Base-by-base conservation (phyloP, 2,329 filamentous ascomycete species). In the Colletotrichum sublineola region DNA sequence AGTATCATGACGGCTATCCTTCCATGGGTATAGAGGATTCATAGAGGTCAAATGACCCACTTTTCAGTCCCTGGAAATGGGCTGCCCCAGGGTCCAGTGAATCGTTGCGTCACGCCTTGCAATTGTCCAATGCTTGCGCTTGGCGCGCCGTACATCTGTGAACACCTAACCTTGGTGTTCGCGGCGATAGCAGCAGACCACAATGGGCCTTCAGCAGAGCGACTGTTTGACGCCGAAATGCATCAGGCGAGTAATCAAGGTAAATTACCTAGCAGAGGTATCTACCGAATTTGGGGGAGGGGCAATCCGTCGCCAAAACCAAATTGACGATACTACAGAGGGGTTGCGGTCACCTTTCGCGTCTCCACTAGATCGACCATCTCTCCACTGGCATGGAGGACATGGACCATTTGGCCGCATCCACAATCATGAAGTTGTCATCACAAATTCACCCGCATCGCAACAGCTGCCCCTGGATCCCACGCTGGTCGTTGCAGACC, bases 291-390 rank as follows among this genome's bases (percentile, higher is more conserved):
- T 68, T 55, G 66, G 61, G 69, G 70, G 66, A 70, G 70, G 70
- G 66, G 70, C 70, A 60, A 2, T 48, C 56, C 24, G 36, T 56
- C 24, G 56, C 63, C 63, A 67, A 50, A 64, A 33, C 46, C 44
- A 60, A 64, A 64, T 64, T 72, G 53, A 72, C 66, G 46, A 60
- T 65, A 72, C 58, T 60, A 64, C 60, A 50, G 70, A 72, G 69
- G 66, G 55, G 60, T 73, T 64, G 55, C 46, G 66, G 42, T 66
- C 55, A 42, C 66, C 55, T 40, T 55, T 62, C 53, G 58, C 14
- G 67, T 63, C 60, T 65, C 70, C 70, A 70, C 70, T 60, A 33
- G 66, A 73, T 73, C 70, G 70, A 65, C 66, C 66, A 68, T 64
- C 55, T 55, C 55, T 64, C 70, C 66, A 72, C 70, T 48, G 12